Evolutionary conservation across 2,329 filamentous ascomycete genomes (phyloP).

Genomic region (Ophiocordyceps camponoti-leonardi): DNA sequence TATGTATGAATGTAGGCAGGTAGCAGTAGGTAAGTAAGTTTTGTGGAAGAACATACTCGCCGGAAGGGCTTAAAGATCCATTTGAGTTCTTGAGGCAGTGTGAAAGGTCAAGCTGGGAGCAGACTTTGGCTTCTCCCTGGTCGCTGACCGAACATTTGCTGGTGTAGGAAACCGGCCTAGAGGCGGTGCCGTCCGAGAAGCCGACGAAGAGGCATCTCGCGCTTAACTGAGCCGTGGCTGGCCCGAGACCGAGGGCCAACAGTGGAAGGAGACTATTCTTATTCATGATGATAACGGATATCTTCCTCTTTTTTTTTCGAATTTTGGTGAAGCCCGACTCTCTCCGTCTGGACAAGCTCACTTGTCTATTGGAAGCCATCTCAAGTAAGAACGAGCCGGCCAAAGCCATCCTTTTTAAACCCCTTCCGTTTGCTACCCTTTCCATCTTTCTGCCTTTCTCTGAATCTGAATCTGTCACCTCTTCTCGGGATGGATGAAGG

Average conservation of each 20-base stretch:
- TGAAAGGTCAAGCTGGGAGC: slow-evolving; percentile 1
- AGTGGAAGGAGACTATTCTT: not conserved
- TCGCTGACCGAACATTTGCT: not conserved
- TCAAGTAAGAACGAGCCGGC: not conserved
- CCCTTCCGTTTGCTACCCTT: not conserved
- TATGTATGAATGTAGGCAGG: too few species aligned
- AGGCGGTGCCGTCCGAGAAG: not conserved
- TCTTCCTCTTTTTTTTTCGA: too few species aligned
- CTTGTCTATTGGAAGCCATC: too few species aligned
- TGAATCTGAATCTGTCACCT: too few species aligned
- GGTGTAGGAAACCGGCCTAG: not conserved
- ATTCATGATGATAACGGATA: not conserved
- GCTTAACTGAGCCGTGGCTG: not conserved
- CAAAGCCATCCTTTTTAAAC: not conserved
- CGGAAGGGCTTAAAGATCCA: not conserved
- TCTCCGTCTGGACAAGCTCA: too few species aligned
- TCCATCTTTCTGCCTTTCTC: too few species aligned
- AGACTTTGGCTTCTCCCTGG: not conserved
- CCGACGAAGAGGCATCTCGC: slow-evolving; percentile 1
- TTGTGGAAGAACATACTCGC: not conserved
- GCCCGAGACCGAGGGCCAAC: not conserved
- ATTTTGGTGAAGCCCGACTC: too few species aligned
- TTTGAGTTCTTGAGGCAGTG: slow-evolving; percentile 1
- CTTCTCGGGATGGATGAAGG: not conserved
- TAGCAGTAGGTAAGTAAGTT: too few species aligned